Base-by-base conservation (phyloP, 2,329 filamentous ascomycete species). In the Fusarium sp. region DNA sequence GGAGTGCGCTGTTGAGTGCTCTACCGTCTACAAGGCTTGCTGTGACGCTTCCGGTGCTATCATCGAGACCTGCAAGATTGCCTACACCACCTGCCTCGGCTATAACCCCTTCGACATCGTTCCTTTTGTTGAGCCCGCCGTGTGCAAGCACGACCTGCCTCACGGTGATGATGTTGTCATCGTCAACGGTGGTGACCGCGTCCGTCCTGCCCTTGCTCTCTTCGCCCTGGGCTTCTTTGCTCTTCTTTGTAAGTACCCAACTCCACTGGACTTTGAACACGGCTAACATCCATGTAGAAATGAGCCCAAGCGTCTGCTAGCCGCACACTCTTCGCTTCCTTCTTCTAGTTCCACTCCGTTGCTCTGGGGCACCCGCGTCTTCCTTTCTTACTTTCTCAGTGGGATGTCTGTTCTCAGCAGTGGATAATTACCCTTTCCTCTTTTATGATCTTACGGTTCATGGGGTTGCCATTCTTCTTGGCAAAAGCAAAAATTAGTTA, bases 401-500 rank as follows among this genome's bases (percentile, higher is more conserved):
- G 47, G 61, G 53, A 31, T 44, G 61, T 36, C 61, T 53, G 21
- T 42, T 47, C 31, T 48, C 37, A 33, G 51, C 56, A 35, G 21
- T 54, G 56, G 60, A 43, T 31, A 14, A 35, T 57, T 46, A 44
- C 36, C 32, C 52, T 57, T 19, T 53, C 43, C 48, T 32, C 39
- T 53, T 39, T 53, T 17, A 61, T 38, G 58, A 57, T 62, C 42
- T 61, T 55, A 61, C 31, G 57, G 27, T 25, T 72, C 43, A 65
- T 53, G 61, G 61, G 48, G 21, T 33, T 64, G 50, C 47, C 55
- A 42, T 23, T 9, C 32, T 41, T 3, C 23, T 25, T 46, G 43
- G 48, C 35, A n/a, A 35, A 4, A n/a, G n/a, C n/a, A n/a, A 19
- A 63, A 60, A 44, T 57, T 52, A 52, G 55, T 63, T 33, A 43